phyloP scores from a whole-genome alignment of 495 filamentous ascomycete genomes.

The Trichoderma virens region DNA sequence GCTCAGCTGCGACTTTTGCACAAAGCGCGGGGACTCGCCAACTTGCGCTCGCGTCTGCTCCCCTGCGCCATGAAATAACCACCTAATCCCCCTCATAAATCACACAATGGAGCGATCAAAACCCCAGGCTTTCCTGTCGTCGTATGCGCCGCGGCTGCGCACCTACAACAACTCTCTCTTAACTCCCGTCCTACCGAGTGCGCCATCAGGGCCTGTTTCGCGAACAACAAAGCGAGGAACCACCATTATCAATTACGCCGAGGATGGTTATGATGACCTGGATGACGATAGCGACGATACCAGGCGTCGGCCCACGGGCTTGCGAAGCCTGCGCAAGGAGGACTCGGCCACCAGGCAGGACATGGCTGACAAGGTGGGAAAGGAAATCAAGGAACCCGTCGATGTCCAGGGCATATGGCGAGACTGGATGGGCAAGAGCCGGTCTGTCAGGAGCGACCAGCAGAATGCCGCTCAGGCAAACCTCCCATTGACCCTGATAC shows the following conservation, averaged over 20 bases:
- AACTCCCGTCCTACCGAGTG: slow-evolving; percentile 69
- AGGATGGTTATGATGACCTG: slow-evolving; percentile 90
- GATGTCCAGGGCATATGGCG: slow-evolving; percentile 84
- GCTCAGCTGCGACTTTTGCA: background rate
- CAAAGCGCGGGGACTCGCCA: slow-evolving; percentile 3
- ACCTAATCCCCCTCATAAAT: background rate
- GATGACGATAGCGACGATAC: slow-evolving; percentile 76
- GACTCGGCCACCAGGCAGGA: slow-evolving; percentile 54
- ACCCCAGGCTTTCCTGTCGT: slow-evolving; percentile 82
- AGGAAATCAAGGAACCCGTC: slow-evolving; percentile 72
- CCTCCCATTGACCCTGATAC: slow-evolving; percentile 83
- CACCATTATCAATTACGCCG: slow-evolving; percentile 92
- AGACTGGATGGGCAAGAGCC: slow-evolving; percentile 85
- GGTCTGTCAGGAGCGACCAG: slow-evolving; percentile 47
- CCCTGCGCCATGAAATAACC: slow-evolving; percentile 10
- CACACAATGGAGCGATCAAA: slow-evolving; percentile 36
- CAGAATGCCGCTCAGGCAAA: slow-evolving; percentile 77
- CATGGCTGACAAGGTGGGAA: slow-evolving; percentile 66
- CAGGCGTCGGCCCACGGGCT: slow-evolving; percentile 71
- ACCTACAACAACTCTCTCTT: slow-evolving; percentile 89
- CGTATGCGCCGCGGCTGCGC: slow-evolving; percentile 85
- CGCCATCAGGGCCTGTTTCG: slow-evolving; percentile 56
- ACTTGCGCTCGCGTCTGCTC: slow-evolving; percentile 3
- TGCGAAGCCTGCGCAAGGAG: slow-evolving; percentile 74
- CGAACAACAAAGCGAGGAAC: slow-evolving; percentile 96